Evolutionary conservation across 805 yeast genomes (phyloP).

Genomic region (Yarrowia sp.): DNA sequence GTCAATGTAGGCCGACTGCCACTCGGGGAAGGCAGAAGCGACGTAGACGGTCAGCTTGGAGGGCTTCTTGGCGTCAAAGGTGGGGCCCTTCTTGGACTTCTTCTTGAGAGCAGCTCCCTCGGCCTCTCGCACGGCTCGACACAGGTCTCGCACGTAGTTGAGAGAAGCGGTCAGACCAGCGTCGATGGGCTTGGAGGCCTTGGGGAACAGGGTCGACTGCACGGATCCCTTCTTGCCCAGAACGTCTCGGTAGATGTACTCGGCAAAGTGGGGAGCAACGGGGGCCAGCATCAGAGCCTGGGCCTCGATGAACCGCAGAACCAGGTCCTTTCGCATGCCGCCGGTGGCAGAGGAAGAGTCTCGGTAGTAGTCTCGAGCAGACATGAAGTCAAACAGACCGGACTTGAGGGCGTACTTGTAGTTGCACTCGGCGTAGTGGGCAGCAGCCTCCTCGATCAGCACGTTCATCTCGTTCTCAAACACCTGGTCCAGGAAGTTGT

Average conservation of each 20-base stretch:
- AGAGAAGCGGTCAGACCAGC: conserved; percentile 69
- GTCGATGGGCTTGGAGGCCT: conserved; percentile 70
- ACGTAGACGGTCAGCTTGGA: conserved; percentile 74
- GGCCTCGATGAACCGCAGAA: conserved; percentile 79
- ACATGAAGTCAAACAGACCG: conserved; percentile 93
- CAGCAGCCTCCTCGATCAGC: conserved; percentile 75
- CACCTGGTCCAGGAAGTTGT: conserved; percentile 80
- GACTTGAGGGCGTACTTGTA: conserved; percentile 89
- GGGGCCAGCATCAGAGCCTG: conserved; percentile 89
- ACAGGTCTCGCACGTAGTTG: conserved; percentile 75
- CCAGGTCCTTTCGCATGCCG: conserved; percentile 81
- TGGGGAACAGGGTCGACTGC: conserved; percentile 82
- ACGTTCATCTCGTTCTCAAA: conserved; percentile 93
- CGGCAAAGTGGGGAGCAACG: conserved; percentile 95
- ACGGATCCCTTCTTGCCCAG: conserved; percentile 70
- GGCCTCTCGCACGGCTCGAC: conserved; percentile 89
- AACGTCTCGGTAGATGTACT: conserved; percentile 84
- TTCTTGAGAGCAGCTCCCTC: conserved; percentile 85
- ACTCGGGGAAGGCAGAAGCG: conserved; percentile 85
- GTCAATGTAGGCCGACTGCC: conserved; percentile 83
- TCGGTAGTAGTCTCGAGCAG: conserved; percentile 95
- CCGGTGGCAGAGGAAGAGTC: conserved; percentile 63
- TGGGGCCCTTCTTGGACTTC: conserved; percentile 59
- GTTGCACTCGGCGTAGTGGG: conserved; percentile 72
- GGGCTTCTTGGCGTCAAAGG: conserved; percentile 76